These are phyloP conservation scores for Daedaleopsis nitida DNA, from an alignment of 768 basidiomycete genomes.

Conservation along the genomic window DNA sequence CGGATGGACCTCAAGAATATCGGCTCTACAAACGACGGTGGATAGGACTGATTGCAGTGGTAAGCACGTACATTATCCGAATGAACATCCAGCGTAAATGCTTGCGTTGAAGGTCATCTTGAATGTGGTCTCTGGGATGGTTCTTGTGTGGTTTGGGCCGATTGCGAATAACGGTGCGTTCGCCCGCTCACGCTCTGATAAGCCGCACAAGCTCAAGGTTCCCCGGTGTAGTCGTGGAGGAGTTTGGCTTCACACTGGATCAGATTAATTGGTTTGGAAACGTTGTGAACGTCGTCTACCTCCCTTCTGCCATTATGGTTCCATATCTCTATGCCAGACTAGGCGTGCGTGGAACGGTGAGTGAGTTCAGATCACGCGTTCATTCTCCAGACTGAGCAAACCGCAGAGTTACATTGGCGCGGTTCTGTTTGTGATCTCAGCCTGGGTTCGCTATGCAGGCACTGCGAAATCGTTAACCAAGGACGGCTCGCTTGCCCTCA, in stretches of 20 bases:
- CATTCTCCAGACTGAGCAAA: no score
- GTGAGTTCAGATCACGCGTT: slow-evolving; percentile 23
- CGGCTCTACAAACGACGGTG: slow-evolving; percentile 73
- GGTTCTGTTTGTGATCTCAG: slow-evolving; percentile 54
- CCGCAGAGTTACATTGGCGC: slow-evolving; percentile 66
- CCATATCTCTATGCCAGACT: slow-evolving; percentile 60
- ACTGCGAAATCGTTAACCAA: slow-evolving; percentile 56
- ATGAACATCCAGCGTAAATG: neutral
- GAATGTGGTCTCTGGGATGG: slow-evolving; percentile 64
- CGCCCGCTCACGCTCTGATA: neutral
- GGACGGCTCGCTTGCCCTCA: slow-evolving; percentile 58
- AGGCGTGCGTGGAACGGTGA: slow-evolving; percentile 64
- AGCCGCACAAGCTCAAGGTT: neutral
- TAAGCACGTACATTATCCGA: slow-evolving; percentile 31
- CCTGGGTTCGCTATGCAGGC: slow-evolving; percentile 80
- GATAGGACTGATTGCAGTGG: slow-evolving; percentile 62
- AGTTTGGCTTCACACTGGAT: slow-evolving; percentile 69
- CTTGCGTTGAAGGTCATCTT: slow-evolving; percentile 53
- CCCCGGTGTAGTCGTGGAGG: slow-evolving; percentile 47
- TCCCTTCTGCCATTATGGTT: slow-evolving; percentile 61
- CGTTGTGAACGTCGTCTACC: slow-evolving; percentile 58
- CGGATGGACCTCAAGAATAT: slow-evolving; percentile 36
- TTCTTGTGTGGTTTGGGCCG: slow-evolving; percentile 84
- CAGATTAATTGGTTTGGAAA: slow-evolving; percentile 85
- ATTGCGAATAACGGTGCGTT: slow-evolving; percentile 67